Percentiles rank a stretch among this genome's conserved stretches.
phyloP scores from a whole-genome alignment of 2,329 filamentous ascomycete genomes.

The Fusarium longipes region DNA sequence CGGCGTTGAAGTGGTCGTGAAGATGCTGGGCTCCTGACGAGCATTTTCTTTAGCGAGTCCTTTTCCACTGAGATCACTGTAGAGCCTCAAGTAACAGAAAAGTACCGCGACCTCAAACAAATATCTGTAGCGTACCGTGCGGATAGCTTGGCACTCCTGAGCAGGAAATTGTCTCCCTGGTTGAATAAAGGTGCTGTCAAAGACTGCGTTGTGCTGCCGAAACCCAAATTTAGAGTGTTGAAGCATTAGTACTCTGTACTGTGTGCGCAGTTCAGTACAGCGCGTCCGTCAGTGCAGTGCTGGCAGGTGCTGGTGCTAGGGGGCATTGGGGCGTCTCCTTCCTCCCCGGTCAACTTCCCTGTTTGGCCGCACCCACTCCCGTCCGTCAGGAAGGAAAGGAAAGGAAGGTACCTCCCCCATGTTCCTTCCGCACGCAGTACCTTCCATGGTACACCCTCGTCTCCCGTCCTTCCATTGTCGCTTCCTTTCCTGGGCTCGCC shows the following conservation, averaged over 20 bases:
- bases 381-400: constrained; percentile 38
- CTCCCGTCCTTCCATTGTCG: constrained; percentile 31
- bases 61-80: neutral
- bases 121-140: constrained; percentile 38
- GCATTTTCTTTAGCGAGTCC: neutral
- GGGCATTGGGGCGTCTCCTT: constrained; percentile 27
- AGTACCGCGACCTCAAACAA: constrained; percentile 36
- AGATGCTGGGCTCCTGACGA: neutral
- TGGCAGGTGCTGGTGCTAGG: constrained; percentile 1
- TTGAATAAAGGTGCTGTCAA: constrained; percentile 17
- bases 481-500: constrained; percentile 43
- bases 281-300: constrained; percentile 27
- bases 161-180: constrained; percentile 29
- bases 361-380: constrained; percentile 47
- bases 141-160: constrained; percentile 39
- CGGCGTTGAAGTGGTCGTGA: neutral
- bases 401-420: constrained; percentile 22
- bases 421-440: constrained; percentile 38
- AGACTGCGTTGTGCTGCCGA: constrained; percentile 14
- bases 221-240: constrained; percentile 28
- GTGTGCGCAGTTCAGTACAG: constrained; percentile 26
- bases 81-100: constrained; percentile 14
- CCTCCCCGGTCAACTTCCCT: constrained; percentile 43
- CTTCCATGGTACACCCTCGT: constrained; percentile 47
- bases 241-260: too few species aligned